Percentiles rank a stretch among this genome's conserved stretches.
These are phyloP conservation scores for Pyrenula aspistea DNA, from an alignment of 495 filamentous ascomycete species.

Conservation along the genomic window DNA sequence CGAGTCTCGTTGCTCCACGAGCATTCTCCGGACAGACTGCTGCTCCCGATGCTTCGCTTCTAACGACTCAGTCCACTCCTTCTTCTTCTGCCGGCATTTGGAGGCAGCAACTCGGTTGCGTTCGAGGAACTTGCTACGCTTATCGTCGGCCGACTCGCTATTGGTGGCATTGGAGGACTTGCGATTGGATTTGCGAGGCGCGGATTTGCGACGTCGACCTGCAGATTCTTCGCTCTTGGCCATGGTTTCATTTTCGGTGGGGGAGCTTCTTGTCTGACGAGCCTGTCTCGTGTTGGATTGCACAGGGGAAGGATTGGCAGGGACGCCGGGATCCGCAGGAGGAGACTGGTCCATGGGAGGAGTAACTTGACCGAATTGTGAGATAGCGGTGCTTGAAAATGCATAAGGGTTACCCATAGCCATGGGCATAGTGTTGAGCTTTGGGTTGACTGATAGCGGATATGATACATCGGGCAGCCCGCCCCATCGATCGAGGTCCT, in stretches of 20 bases:
- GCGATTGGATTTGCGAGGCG: neutral
- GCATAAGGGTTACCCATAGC: neutral
- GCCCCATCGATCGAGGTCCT: neutral
- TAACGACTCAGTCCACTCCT: conserved; percentile 53
- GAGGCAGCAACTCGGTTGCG: conserved; percentile 74
- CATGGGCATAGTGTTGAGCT: neutral
- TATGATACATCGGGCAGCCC: neutral
- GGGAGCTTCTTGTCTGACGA: neutral
- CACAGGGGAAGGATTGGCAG: neutral
- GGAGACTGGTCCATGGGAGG: neutral
- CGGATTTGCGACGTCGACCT: neutral
- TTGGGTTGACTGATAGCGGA: neutral
- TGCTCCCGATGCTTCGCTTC: conserved; percentile 31
- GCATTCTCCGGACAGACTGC: neutral
- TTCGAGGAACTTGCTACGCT: conserved; percentile 39
- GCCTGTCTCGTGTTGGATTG: neutral
- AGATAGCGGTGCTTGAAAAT: neutral
- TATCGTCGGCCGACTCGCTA: neutral
- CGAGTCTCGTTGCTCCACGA: neutral
- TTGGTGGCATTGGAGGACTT: neutral
- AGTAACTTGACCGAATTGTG: neutral
- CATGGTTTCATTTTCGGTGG: neutral
- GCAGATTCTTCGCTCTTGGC: neutral
- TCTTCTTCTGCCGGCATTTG: conserved; percentile 84
- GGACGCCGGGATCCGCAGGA: neutral